Base-by-base conservation (phyloP, 192 early-diverging fungal species). In the Podila epicladia region DNA sequence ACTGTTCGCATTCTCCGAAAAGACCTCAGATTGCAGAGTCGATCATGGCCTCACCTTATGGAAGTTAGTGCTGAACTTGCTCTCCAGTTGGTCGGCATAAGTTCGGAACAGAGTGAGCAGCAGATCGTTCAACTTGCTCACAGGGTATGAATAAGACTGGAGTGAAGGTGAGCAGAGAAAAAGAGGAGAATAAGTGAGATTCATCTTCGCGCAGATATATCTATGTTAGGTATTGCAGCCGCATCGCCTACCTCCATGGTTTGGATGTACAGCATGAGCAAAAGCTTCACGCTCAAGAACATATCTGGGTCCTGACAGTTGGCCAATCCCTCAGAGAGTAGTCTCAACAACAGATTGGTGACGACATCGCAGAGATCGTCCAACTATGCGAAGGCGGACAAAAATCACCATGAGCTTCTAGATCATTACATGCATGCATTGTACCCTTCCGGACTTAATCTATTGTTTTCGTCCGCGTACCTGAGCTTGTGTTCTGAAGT, bases 301-400 rank as follows among this genome's bases (percentile, higher is more conserved):
- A 93, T 83, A 19, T 92, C 90, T 17, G 98, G 94, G 65, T 92
- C 88, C 15, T 87, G 82, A 68, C 97, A 96, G 11, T 91, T 92
- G 65, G 88, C 86, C 58, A 99, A 85, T 59, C 92, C 92, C 41
- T 94, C 91, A 8, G 91, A 89, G 41, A 99, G 85, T 58, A 96
- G 87, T 20, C 90, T 82, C 41, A 93, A 92, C 50, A 98, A 92
- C 78, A 95, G 94, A 26, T 87, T 88, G 8, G 93, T 95, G 8
- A 95, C 92, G 17, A 87, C 86, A 33, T 97, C 92, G 94, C 98
- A 99, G 45, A 99, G 89, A 20, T 88, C 86, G 70, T 99, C 97
- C 24, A 98, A 89, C 92, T 92, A 71, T 11, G 11, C 20, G 4
- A 17, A 45, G 15, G 41, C 41, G 7, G 5, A 64, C 29, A 22